Conservation (phyloP, 441 rosid species). For the Bruguiera hainesii region DNA sequence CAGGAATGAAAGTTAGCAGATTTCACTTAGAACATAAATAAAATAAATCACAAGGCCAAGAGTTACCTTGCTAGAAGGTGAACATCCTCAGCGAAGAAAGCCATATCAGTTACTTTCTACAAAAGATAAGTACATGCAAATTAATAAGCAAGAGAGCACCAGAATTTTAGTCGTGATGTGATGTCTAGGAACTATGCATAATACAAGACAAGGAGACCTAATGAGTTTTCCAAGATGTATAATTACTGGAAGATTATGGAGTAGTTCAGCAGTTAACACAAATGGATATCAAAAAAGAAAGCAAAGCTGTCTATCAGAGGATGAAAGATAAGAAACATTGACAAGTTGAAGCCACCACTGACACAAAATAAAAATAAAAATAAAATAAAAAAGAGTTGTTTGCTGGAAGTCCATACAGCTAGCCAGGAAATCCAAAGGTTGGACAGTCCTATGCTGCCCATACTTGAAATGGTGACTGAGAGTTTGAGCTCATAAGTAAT, state of each 20-base stretch:
- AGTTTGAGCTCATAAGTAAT: too few species aligned
- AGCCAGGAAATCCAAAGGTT: too few species aligned
- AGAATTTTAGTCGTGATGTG: neutral
- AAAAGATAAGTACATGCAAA: constrained; percentile 16
- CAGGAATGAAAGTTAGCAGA: constrained; percentile 20
- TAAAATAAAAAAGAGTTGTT: neutral
- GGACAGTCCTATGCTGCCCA: too few species aligned
- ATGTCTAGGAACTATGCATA: neutral
- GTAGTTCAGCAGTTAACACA: neutral
- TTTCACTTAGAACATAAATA: constrained; percentile 3
- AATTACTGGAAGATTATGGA: neutral
- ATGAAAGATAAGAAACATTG: neutral
- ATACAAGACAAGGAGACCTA: neutral
- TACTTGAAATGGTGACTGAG: too few species aligned
- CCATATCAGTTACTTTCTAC: constrained; percentile 93
- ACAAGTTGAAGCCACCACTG: constrained; percentile 1
- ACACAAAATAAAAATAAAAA: neutral
- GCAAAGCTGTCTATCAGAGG: neutral
- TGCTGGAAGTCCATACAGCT: too few species aligned
- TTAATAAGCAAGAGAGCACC: constrained; percentile 9
- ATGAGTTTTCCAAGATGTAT: neutral
- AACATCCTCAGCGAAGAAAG: constrained; percentile 89
- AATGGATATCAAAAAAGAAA: neutral
- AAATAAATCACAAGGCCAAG: constrained; percentile 12
- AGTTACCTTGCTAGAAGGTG: constrained; percentile 88